These are phyloP conservation scores for Globisporangium takayamanum DNA, from an alignment of 352 stramenopile species.

Conservation along the genomic window DNA sequence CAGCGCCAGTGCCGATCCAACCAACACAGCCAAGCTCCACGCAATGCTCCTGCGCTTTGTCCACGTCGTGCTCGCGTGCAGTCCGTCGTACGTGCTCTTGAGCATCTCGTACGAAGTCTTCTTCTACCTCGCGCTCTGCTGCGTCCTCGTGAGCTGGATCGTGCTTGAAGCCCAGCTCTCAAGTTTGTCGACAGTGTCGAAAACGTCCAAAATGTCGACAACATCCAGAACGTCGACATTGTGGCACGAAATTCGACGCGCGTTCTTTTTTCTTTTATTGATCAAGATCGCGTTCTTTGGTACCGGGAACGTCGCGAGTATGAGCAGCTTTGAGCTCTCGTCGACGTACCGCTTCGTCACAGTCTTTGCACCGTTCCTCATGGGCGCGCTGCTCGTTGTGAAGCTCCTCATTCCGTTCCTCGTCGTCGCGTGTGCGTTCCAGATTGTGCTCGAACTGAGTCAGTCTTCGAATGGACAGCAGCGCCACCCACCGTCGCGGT, in stretches of 20 bases:
- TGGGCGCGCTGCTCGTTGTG: constrained; percentile 67
- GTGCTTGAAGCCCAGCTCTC: constrained; percentile 28
- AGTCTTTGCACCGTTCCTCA: constrained; percentile 78
- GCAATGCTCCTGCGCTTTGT: constrained; percentile 30
- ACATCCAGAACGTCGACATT: not conserved
- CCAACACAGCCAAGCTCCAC: constrained; percentile 1
- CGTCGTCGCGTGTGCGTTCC: constrained; percentile 61
- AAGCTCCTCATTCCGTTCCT: constrained; percentile 82
- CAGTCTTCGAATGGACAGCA: constrained; percentile 6
- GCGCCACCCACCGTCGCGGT: constrained; percentile 32
- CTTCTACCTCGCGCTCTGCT: constrained; percentile 60
- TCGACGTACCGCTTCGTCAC: constrained; percentile 83
- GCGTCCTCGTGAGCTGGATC: constrained; percentile 58
- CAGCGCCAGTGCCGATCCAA: constrained; percentile 5
- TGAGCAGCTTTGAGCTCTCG: constrained; percentile 85
- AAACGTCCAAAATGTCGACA: not conserved
- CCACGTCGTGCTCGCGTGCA: constrained; percentile 49
- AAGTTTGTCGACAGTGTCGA: not conserved
- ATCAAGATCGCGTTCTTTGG: constrained; percentile 84
- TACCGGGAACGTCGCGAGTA: constrained; percentile 80
- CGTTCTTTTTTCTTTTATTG: constrained; percentile 74
- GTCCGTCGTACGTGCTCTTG: constrained; percentile 58
- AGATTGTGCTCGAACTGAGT: constrained; percentile 38
- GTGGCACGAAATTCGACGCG: constrained; percentile 45
- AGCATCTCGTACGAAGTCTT: constrained; percentile 84